These are phyloP conservation scores for Fusarium ambrosium DNA, from an alignment of 2,329 filamentous ascomycete genomes.

Conservation along the genomic window DNA sequence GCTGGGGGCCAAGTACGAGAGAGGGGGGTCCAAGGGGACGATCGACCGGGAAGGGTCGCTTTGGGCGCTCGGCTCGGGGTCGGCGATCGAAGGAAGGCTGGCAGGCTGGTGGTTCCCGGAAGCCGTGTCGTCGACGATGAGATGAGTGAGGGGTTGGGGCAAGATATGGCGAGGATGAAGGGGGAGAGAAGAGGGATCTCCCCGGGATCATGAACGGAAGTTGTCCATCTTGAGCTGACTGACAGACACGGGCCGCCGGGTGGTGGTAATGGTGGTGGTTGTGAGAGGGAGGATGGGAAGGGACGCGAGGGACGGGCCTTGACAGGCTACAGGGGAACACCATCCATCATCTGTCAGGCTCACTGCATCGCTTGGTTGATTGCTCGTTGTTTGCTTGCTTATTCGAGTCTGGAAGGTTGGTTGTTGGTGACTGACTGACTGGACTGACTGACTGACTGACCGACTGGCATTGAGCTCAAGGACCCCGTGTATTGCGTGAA, in stretches of 20 bases:
- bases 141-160: conserved; percentile 24
- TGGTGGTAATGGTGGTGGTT: conserved; percentile 3
- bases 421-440: neutral
- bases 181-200: conserved; percentile 41
- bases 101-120: conserved; percentile 10
- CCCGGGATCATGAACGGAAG: conserved; percentile 15
- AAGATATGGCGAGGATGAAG: conserved; percentile 32
- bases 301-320: conserved; percentile 1
- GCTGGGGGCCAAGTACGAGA: conserved; percentile 4
- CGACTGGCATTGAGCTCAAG: neutral
- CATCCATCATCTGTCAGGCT: neutral
- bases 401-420: neutral
- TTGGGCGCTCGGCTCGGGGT: conserved; percentile 21
- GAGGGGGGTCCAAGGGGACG: neutral
- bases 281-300: neutral
- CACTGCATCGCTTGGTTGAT: neutral
- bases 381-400: neutral
- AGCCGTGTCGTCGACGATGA: neutral
- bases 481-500: conserved; percentile 5
- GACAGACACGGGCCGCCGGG: conserved; percentile 19
- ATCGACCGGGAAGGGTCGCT: conserved; percentile 18
- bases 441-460: neutral
- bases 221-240: conserved; percentile 15
- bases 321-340: conserved; percentile 2
- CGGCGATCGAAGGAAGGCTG: conserved; percentile 11